Evolutionary conservation across 202 grass and related monocot genomes (phyloP), one percentile per base, ranked within the genome.

Genomic region (Digitaria exilis): DNA sequence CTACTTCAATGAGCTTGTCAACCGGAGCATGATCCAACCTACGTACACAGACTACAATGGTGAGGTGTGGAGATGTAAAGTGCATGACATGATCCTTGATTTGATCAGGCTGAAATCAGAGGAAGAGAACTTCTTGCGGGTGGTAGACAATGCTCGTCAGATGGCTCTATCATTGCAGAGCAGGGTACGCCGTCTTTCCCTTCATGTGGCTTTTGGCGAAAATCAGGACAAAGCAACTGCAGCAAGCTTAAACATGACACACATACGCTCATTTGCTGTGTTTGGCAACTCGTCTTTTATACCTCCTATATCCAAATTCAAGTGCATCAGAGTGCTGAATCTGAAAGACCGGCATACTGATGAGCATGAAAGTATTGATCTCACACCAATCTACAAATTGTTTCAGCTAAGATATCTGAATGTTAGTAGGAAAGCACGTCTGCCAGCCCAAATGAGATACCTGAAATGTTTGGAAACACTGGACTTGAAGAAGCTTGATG

Each of bases 11-110:
- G 63, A 66, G 13, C 63, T 65, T 4, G 7, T 65, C 31, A 65
- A 65, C 31, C 34, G 62, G 31, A 65, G 62, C 18, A 65, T 65
- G 63, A 66, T 66, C 34, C 8, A 66, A 66, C 63, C 63, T 22
- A 39, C 63, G n/a, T n/a, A 66, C 8, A 66, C 6, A 5, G 63
- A 22, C 18, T 15, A 68, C 57, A 60, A 29, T 11, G 65, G 65
- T 43, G 65, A 68, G 65, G 65, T 68, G 21, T 43, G 3, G 21
- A 24, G 35, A 11, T 68, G 37, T 12, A 68, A 68, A 68, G 65
- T 68, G 9, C 65, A 68, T 4, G 65, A 68, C 21, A 68, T 43
- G 37, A 68, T 68, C 7, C 65, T 68, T 68, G 65, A 68, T 43
- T 11, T 68, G 39, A 43, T 68, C 4, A 68, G 37, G 15, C 34